phyloP scores from a whole-genome alignment of 257 asterid species.

The Gentiana dahurica region DNA sequence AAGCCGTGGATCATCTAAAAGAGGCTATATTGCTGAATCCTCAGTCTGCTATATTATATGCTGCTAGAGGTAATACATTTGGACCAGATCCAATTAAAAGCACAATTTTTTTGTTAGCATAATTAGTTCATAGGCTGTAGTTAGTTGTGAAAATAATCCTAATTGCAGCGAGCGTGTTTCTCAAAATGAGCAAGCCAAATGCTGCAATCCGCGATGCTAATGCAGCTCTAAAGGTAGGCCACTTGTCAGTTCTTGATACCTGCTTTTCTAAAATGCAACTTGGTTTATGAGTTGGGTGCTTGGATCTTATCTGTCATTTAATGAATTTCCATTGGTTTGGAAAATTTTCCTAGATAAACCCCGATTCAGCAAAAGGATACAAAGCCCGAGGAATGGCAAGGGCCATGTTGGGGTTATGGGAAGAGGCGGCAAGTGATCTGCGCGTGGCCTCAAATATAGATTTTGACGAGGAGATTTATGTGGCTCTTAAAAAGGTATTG shows the following conservation, averaged over 20 bases:
- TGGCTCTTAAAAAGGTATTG: conserved; percentile 44
- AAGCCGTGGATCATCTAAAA: conserved; percentile 45
- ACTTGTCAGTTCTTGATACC: not conserved
- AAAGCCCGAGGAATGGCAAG: conserved; percentile 76
- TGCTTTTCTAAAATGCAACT: not conserved
- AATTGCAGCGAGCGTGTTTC: conserved; percentile 40
- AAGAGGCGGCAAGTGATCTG: conserved; percentile 73
- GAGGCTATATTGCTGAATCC: conserved; percentile 64
- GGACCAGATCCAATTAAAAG: not conserved
- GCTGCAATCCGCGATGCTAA: conserved; percentile 77
- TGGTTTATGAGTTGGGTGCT: not conserved
- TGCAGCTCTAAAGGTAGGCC: conserved; percentile 58
- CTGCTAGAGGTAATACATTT: conserved; percentile 43
- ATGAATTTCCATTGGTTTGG: conserved; percentile 6
- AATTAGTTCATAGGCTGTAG: not conserved
- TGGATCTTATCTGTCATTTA: not conserved
- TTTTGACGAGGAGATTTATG: conserved; percentile 58
- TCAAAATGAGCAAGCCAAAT: conserved; percentile 66
- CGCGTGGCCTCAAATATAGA: conserved; percentile 60
- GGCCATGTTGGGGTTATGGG: conserved; percentile 80
- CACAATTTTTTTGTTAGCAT: conserved; percentile 2
- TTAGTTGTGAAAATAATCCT: conserved; percentile 7
- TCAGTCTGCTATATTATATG: conserved; percentile 49
- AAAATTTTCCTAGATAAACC: conserved; percentile 35
- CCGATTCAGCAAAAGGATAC: conserved; percentile 78